A percentile compares a stretch with the other conserved stretches of the same genome.
These are phyloP conservation scores for Solanum dulcamara DNA, from an alignment of 257 asterid genomes.

Conservation along the genomic window DNA sequence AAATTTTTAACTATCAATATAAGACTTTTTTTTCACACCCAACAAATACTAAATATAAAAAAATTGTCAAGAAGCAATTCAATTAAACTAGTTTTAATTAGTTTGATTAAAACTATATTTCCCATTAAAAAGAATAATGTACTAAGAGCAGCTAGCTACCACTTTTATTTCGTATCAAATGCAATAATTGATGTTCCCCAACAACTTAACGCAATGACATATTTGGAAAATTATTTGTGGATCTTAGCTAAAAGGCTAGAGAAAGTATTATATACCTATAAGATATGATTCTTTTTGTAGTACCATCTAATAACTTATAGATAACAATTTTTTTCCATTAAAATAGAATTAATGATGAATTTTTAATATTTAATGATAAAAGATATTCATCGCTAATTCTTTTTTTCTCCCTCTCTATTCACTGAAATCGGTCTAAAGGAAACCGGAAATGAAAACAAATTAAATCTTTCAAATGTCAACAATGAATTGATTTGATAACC, in stretches of 20 bases:
- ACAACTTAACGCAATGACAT: background rate
- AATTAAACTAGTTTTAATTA: background rate
- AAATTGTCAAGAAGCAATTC: background rate
- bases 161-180: background rate
- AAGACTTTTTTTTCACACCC: background rate
- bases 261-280: no score
- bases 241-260: background rate
- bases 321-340: no score
- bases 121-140: background rate
- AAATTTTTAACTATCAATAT: no score
- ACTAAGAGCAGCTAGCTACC: background rate
- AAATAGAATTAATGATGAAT: no score
- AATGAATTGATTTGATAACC: no score
- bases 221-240: no score
- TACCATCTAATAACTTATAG: background rate
- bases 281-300: background rate
- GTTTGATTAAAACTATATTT: background rate
- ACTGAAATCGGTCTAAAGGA: no score
- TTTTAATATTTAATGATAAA: no score
- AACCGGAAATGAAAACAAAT: no score
- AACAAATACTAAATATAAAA: background rate
- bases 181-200: background rate
- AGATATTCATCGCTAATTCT: no score
- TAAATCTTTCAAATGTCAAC: no score
- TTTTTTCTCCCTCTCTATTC: no score